A percentile compares a stretch with the other conserved stretches of the same genome.
Evolutionary conservation across 345 rosid genomes (phyloP).

Genomic region (Gossypium mustelinum): DNA sequence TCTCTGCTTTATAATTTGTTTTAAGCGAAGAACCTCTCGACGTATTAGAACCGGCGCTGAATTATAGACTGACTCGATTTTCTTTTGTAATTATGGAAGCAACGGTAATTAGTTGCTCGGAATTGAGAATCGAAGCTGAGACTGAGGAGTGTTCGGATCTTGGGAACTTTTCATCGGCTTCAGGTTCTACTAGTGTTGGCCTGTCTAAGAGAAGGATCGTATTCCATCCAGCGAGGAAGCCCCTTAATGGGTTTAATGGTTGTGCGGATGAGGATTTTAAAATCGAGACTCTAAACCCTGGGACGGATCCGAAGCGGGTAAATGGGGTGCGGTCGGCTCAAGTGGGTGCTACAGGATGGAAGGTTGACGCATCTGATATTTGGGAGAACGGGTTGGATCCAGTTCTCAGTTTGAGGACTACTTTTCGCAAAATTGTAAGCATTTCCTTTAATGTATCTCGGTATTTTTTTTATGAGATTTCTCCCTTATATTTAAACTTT

Average conservation of each 20-base stretch:
- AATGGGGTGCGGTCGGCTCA: constrained; percentile 11
- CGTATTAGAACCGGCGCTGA: background rate
- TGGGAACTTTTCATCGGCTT: constrained; percentile 28
- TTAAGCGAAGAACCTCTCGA: background rate
- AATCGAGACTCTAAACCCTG: constrained; percentile 73
- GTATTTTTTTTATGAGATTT: background rate
- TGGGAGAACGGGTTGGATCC: constrained; percentile 59
- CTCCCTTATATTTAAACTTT: background rate
- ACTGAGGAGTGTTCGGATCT: constrained; percentile 19
- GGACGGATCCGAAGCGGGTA: constrained; percentile 24
- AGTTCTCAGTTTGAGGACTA: constrained; percentile 51
- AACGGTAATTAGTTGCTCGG: constrained; percentile 14
- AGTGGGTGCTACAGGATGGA: constrained; percentile 27
- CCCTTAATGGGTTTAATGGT: constrained; percentile 36
- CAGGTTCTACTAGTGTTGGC: constrained; percentile 20
- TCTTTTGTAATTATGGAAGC: constrained; percentile 22
- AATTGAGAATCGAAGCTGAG: constrained; percentile 22
- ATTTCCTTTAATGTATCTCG: background rate
- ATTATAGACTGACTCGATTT: background rate
- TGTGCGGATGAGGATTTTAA: constrained; percentile 42
- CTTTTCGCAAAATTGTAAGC: constrained; percentile 81
- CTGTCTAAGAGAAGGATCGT: constrained; percentile 40
- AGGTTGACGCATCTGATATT: constrained; percentile 45
- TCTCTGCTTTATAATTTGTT: constrained; percentile 18
- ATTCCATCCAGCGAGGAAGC: constrained; percentile 65